phyloP scores from a whole-genome alignment of 768 basidiomycete genomes.

The Leccinum sublutescens region DNA sequence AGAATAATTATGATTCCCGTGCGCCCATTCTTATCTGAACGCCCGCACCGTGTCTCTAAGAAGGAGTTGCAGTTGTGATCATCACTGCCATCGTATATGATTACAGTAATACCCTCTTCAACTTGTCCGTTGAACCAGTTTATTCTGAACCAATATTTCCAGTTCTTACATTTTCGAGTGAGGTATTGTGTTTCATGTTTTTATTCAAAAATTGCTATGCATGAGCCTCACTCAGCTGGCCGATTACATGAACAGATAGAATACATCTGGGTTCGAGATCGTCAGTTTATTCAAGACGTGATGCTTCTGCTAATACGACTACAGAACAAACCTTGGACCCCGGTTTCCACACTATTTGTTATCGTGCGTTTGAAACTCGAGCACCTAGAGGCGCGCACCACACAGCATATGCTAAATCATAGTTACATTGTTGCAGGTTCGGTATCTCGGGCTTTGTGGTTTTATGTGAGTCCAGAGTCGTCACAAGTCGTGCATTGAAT shows the following conservation, averaged over 20 bases:
- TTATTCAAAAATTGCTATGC: no score
- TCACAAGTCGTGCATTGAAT: neutral
- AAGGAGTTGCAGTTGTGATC: no score
- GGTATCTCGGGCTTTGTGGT: neutral
- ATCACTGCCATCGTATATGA: no score
- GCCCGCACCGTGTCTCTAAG: no score
- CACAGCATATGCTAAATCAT: neutral
- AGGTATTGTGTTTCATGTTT: no score
- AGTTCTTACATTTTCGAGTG: no score
- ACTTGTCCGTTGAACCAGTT: no score
- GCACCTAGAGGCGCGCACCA: no score
- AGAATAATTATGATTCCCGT: no score
- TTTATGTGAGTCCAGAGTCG: neutral
- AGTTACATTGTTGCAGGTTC: neutral
- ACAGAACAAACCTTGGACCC: neutral
- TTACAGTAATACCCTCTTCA: no score
- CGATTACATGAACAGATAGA: neutral
- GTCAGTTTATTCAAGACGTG: neutral
- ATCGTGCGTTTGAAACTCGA: neutral
- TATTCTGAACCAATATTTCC: neutral
- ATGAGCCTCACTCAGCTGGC: neutral
- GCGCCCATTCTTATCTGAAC: no score
- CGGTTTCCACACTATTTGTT: neutral
- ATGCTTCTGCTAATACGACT: neutral
- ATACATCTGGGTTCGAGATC: neutral